phyloP scores from a whole-genome alignment of 805 yeast genomes.

The Torulaspora quercuum region DNA sequence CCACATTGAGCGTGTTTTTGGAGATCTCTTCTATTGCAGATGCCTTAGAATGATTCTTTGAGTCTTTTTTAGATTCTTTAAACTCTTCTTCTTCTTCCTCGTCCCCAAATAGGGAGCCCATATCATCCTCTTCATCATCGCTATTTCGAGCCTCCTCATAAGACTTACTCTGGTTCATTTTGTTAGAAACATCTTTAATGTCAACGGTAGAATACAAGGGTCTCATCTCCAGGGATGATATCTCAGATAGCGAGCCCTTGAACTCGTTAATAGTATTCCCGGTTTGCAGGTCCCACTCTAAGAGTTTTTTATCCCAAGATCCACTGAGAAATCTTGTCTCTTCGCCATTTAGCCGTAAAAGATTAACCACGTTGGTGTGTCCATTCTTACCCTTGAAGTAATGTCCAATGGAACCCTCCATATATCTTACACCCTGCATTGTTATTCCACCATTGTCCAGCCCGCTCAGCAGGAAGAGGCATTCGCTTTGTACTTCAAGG shows the following conservation, averaged over 20 bases:
- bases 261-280: slow-evolving; percentile 54
- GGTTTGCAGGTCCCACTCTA: slow-evolving; percentile 81
- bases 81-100: slow-evolving; percentile 29
- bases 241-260: slow-evolving; percentile 66
- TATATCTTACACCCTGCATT: slow-evolving; percentile 74
- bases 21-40: slow-evolving; percentile 25
- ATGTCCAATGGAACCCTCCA: slow-evolving; percentile 77
- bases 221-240: slow-evolving; percentile 69
- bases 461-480: slow-evolving; percentile 82
- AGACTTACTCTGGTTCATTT: slow-evolving; percentile 16
- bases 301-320: slow-evolving; percentile 80
- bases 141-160: slow-evolving; percentile 36
- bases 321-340: slow-evolving; percentile 75
- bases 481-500: slow-evolving; percentile 76
- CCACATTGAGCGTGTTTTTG: slow-evolving; percentile 23
- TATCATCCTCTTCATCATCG: slow-evolving; percentile 40
- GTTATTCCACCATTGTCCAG: slow-evolving; percentile 81
- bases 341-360: slow-evolving; percentile 54
- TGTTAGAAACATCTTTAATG: slow-evolving; percentile 29
- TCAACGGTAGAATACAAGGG: slow-evolving; percentile 52
- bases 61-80: slow-evolving; percentile 11
- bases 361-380: slow-evolving; percentile 75
- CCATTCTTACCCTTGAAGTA: slow-evolving; percentile 52
- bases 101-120: slow-evolving; percentile 59
- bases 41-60: slow-evolving; percentile 7